Evolutionary conservation across 176 grass and related monocot genomes (phyloP).

Genomic region (Poa pratensis): DNA sequence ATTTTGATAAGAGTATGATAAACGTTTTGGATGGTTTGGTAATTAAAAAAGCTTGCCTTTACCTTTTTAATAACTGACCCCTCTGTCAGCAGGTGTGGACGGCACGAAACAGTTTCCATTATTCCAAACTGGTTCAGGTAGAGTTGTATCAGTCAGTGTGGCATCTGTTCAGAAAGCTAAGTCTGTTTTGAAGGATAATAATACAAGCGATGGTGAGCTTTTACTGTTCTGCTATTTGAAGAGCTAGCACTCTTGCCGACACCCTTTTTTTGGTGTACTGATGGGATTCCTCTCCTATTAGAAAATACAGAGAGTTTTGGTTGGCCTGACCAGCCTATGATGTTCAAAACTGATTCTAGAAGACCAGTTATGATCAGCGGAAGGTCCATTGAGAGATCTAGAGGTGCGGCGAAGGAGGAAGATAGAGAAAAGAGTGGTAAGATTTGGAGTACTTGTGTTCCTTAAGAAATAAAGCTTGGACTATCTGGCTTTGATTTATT

Average conservation of each 20-base stretch:
- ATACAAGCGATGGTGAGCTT: constrained; percentile 39
- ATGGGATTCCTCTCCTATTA: constrained; percentile 30
- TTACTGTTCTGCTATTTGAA: neutral
- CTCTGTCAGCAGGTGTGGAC: constrained; percentile 22
- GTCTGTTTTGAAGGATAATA: constrained; percentile 50
- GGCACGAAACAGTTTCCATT: constrained; percentile 44
- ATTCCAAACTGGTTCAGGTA: constrained; percentile 54
- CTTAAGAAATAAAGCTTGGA: constrained; percentile 14
- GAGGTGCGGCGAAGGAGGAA: constrained; percentile 14
- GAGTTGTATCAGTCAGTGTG: constrained; percentile 49
- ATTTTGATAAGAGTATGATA: constrained; percentile 25
- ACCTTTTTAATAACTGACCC: constrained; percentile 9
- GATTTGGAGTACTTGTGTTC: neutral
- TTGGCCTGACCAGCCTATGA: constrained; percentile 29
- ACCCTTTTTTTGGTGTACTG: constrained; percentile 16
- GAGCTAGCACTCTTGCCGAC: neutral
- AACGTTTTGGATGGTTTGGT: neutral
- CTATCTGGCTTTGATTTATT: constrained; percentile 1
- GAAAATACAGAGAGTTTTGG: constrained; percentile 30
- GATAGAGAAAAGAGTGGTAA: constrained; percentile 35
- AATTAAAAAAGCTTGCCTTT: constrained; percentile 11
- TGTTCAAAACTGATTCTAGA: constrained; percentile 37
- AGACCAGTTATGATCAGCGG: constrained; percentile 34
- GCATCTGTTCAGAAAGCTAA: constrained; percentile 55
- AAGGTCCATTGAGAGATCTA: constrained; percentile 36